Evolutionary conservation across 1,139 yeast genomes (phyloP).

Genomic region (Geotrichum bryndzae): DNA sequence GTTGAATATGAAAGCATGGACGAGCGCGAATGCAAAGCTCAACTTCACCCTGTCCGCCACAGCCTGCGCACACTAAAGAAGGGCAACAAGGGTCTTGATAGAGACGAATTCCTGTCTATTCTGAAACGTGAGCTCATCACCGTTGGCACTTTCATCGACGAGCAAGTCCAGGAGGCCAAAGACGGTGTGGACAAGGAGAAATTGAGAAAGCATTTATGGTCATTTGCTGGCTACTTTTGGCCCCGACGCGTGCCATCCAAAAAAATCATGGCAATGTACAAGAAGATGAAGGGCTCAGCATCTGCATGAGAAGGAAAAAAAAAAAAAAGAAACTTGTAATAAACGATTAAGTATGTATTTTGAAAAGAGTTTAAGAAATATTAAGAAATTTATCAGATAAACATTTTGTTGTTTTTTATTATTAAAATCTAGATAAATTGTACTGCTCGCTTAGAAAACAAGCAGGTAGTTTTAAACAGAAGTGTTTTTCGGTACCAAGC

Average conservation of each 20-base stretch:
- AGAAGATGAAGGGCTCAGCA: constrained; percentile 37
- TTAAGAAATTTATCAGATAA: background rate
- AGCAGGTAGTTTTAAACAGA: too few relatives aligned
- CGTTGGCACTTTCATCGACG: constrained; percentile 71
- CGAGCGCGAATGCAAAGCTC: constrained; percentile 59
- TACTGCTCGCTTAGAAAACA: too few relatives aligned
- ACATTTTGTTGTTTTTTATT: background rate
- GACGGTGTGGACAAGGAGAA: constrained; percentile 35
- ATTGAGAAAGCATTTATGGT: constrained; percentile 73
- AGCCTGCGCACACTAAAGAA: constrained; percentile 69
- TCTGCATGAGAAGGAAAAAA: background rate
- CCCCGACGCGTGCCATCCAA: constrained; percentile 75
- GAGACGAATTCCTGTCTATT: constrained; percentile 75
- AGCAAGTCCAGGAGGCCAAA: constrained; percentile 25
- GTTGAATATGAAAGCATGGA: constrained; percentile 78
- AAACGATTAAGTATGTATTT: background rate
- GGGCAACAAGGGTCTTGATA: constrained; percentile 76
- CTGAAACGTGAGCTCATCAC: constrained; percentile 66
- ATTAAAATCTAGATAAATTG: background rate
- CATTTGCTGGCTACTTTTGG: constrained; percentile 87
- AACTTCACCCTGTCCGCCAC: constrained; percentile 65
- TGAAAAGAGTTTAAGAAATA: background rate
- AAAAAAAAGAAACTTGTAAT: background rate
- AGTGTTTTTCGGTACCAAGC: too few relatives aligned
- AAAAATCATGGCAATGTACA: constrained; percentile 80